phyloP scores from a whole-genome alignment of 139 green algal genomes.

The Pleodorina starrii region DNA sequence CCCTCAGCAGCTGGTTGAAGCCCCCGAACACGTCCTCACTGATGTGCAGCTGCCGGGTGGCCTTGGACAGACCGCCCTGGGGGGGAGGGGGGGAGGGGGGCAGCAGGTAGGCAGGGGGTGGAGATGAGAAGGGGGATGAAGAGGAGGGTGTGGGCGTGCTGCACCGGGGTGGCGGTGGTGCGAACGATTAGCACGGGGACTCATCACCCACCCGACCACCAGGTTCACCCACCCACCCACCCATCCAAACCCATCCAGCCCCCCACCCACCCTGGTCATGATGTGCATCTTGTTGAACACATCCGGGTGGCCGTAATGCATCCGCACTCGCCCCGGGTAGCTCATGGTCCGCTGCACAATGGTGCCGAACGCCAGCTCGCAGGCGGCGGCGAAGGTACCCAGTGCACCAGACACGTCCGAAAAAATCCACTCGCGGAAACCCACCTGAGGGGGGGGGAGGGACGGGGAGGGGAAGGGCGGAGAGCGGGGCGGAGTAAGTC shows the following conservation, averaged over 20 bases:
- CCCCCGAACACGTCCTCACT: slow-evolving; percentile 80
- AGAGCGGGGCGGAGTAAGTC: too few relatives aligned
- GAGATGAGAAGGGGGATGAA: neutral
- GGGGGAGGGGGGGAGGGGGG: neutral
- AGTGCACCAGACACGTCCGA: slow-evolving; percentile 70
- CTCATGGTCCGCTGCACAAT: slow-evolving; percentile 87
- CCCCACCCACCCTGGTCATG: slow-evolving; percentile 38
- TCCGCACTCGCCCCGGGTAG: slow-evolving; percentile 76
- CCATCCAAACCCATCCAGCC: neutral
- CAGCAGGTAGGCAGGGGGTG: neutral
- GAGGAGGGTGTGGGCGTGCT: neutral
- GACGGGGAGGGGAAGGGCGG: too few relatives aligned
- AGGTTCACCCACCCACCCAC: neutral
- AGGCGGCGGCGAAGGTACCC: slow-evolving; percentile 78
- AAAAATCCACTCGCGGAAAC: slow-evolving; percentile 82
- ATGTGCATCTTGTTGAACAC: slow-evolving; percentile 87
- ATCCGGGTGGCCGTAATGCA: slow-evolving; percentile 96
- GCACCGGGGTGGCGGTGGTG: too few relatives aligned
- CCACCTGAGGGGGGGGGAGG: slow-evolving; percentile 63
- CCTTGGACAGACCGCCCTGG: slow-evolving; percentile 54
- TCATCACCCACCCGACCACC: too few relatives aligned
- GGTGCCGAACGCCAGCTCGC: slow-evolving; percentile 88
- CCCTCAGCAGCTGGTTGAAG: slow-evolving; percentile 82
- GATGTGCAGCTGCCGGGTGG: slow-evolving; percentile 67
- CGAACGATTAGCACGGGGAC: too few relatives aligned